These are phyloP conservation scores for Podospora appendiculata DNA, from an alignment of 495 filamentous ascomycete species.

Conservation along the genomic window DNA sequence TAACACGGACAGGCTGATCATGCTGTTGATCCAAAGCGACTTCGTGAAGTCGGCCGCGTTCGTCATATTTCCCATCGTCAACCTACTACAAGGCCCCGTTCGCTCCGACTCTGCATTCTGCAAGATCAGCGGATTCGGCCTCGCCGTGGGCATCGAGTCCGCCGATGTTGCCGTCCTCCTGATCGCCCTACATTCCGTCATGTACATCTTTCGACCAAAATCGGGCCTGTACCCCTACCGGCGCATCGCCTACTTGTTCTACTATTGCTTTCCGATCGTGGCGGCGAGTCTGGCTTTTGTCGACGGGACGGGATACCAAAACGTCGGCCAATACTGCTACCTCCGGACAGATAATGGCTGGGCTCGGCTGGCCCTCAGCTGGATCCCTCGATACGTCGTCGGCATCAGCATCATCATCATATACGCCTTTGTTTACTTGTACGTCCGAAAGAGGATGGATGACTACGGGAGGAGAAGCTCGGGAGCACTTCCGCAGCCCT, in stretches of 20 bases:
- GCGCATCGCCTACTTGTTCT: slow-evolving; percentile 43
- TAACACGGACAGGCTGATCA: slow-evolving; percentile 48
- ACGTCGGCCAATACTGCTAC: slow-evolving; percentile 58
- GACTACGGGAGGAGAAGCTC: slow-evolving; percentile 23
- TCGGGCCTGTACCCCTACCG: slow-evolving; percentile 63
- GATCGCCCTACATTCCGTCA: slow-evolving; percentile 61
- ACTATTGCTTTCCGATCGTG: slow-evolving; percentile 47
- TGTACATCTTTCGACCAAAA: slow-evolving; percentile 56
- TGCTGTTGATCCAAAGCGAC: slow-evolving; percentile 62
- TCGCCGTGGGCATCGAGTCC: slow-evolving; percentile 56
- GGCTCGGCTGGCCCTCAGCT: slow-evolving; percentile 58
- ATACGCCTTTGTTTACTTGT: slow-evolving; percentile 60
- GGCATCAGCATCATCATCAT: slow-evolving; percentile 52
- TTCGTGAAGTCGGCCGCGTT: slow-evolving; percentile 61
- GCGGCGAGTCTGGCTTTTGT: slow-evolving; percentile 58
- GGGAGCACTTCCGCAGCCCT: slow-evolving; percentile 7
- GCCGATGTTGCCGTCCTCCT: slow-evolving; percentile 62
- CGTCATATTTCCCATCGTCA: slow-evolving; percentile 52
- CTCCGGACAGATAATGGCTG: slow-evolving; percentile 55
- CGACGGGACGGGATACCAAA: slow-evolving; percentile 47
- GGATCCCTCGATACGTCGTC: slow-evolving; percentile 67
- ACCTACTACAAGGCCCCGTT: slow-evolving; percentile 38
- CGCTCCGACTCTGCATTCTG: slow-evolving; percentile 49
- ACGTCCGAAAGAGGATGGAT: slow-evolving; percentile 38
- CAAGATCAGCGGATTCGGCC: slow-evolving; percentile 58